Percentiles rank a stretch among this genome's conserved stretches.
Conservation (phyloP, 345 rosid genomes). For the Eucalyptus albens region DNA sequence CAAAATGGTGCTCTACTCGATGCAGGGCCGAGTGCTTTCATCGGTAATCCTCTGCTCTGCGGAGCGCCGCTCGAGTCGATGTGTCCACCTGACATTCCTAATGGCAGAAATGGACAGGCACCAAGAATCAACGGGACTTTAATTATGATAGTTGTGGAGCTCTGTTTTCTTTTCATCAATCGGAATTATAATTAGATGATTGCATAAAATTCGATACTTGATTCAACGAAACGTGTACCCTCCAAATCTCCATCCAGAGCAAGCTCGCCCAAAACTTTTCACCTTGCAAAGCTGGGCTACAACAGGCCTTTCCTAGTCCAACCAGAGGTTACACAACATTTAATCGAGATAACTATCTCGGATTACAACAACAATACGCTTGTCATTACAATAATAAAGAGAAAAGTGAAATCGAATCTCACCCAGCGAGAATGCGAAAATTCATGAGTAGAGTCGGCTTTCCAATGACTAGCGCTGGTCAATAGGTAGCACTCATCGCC, state of each 20-base stretch:
- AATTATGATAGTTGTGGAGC: neutral
- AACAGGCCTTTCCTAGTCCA: neutral
- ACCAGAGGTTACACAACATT: neutral
- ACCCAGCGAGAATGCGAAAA: neutral
- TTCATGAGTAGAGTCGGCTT: neutral
- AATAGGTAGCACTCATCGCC: neutral
- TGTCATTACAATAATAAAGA: neutral
- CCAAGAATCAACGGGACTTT: neutral
- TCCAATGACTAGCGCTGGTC: neutral
- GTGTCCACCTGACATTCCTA: conserved; percentile 14
- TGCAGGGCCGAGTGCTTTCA: conserved; percentile 73
- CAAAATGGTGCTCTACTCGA: conserved; percentile 29
- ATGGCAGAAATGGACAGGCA: neutral
- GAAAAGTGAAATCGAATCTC: neutral
- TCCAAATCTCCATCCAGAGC: neutral
- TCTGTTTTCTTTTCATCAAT: neutral
- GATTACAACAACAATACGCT: neutral
- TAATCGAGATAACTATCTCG: neutral
- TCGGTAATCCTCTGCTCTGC: conserved; percentile 61
- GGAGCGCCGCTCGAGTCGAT: conserved; percentile 48
- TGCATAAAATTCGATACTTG: neutral
- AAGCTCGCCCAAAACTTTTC: neutral
- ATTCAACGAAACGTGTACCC: neutral
- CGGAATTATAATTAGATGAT: neutral
- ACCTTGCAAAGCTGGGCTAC: neutral